Conservation (phyloP, 2,329 filamentous ascomycete species). For the Nemania serpens region DNA sequence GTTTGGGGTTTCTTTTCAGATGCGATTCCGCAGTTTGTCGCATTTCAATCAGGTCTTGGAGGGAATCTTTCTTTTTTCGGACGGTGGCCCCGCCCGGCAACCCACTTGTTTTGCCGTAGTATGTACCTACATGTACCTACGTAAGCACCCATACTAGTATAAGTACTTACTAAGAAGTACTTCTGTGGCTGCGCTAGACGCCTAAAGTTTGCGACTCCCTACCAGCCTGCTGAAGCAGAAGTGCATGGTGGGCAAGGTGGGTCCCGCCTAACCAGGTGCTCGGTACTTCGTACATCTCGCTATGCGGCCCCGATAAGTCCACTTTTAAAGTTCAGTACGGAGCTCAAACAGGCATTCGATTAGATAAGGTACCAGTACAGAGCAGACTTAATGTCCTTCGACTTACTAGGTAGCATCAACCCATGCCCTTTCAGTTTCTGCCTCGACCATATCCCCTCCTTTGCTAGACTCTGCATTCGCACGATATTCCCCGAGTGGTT, state of each 20-base stretch:
- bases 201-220: not conserved
- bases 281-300: conserved; percentile 4
- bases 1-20: conserved; percentile 6
- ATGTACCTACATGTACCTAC: not conserved
- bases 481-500: not conserved
- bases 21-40: conserved; percentile 26
- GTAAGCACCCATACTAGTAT: no score
- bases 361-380: no score
- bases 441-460: not conserved
- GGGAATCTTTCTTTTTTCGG: conserved; percentile 25
- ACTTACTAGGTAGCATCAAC: not conserved
- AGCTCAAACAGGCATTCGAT: no score
- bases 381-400: conserved; percentile 1
- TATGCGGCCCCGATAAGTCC: conserved; percentile 21
- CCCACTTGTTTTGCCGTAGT: conserved; percentile 1
- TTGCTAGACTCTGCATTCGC: not conserved
- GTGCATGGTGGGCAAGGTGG: conserved; percentile 3
- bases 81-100: conserved; percentile 7
- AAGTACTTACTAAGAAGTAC: no score
- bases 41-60: conserved; percentile 18
- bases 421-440: not conserved
- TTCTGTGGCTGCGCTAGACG: not conserved
- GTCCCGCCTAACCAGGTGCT: conserved; percentile 11
- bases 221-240: conserved; percentile 4
- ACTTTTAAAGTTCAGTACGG: no score